Evolutionary conservation across 1,284 basidiomycete genomes (phyloP).

Genomic region (Hemileia vastatrix): DNA sequence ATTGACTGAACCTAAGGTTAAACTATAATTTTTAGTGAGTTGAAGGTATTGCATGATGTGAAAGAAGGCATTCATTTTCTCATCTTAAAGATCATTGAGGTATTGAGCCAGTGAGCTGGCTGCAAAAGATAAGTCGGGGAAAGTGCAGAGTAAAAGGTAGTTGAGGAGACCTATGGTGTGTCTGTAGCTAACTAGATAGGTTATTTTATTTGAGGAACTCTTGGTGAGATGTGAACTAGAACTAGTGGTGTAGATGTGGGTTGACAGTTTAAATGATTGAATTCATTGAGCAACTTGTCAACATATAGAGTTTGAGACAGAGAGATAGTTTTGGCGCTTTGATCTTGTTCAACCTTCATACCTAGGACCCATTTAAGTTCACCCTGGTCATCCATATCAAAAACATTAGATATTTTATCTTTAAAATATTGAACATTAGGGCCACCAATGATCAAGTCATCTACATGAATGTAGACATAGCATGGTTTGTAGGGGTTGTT

Average conservation of each 20-base stretch:
- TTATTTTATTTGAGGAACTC: no score
- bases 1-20: neutral
- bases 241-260: no score
- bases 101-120: neutral
- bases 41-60: neutral
- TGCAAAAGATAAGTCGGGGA: neutral
- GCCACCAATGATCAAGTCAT: neutral
- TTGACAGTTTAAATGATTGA: no score
- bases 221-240: no score
- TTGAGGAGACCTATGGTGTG: neutral
- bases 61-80: neutral
- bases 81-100: neutral
- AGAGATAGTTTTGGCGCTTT: neutral
- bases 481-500: neutral
- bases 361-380: neutral
- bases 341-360: neutral
- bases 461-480: neutral
- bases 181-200: neutral
- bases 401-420: neutral
- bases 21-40: neutral
- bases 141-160: conserved; percentile 1
- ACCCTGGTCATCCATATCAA: conserved; percentile 1
- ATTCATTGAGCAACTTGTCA: no score
- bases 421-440: neutral
- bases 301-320: no score